Base-by-base conservation (phyloP, 208 protist species). In the Borovskyia barvae region DNA sequence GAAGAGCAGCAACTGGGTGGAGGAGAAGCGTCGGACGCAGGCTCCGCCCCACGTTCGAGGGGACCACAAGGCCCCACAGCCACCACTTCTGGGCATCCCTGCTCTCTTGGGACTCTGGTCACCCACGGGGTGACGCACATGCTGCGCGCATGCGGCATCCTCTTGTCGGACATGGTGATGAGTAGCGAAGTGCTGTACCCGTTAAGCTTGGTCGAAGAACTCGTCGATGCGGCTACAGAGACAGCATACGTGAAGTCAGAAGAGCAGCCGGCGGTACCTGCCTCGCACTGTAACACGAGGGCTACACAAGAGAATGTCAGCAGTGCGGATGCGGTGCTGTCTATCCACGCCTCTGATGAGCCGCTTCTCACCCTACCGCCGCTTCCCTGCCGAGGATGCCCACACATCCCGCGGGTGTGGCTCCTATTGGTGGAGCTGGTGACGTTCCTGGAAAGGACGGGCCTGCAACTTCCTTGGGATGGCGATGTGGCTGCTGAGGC, bases 91-190 rank as follows among this genome's bases (percentile, higher is more conserved):
- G n/a, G n/a, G n/a, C n/a, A n/a, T n/a, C n/a, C n/a, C n/a, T n/a
- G n/a, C n/a, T n/a, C n/a, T n/a, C n/a, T n/a, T n/a, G n/a, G n/a
- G 24, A 58, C 46, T 33, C 54, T 70, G 29, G 64, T 48, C 36
- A 14, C 46, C 5, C 64, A 63, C 40, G 64, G 64, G 28, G 35
- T 70, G 12, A 70, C 64, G 6, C 64, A 70, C 39, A 22, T 51
- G 2, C 48, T 70, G 39, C 52, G 54, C 9, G 64, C 64, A 1
- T 70, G 64, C 30, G 54, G 54, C 2, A 24, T 70, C 0, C 54
- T 70, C 3, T 55, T 70, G 5, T 29, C 53, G 0, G 64, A 70
- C 39, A 22, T 30, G 0, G 15, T 50, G 1, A 12, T 70, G 0
- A 48, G 43, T 7, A 39, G 51, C 7, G 64, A 70, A 12, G 32